These are phyloP conservation scores for Dichotomocladium elegans DNA, from an alignment of 371 early-diverging fungal species.

Conservation along the genomic window DNA sequence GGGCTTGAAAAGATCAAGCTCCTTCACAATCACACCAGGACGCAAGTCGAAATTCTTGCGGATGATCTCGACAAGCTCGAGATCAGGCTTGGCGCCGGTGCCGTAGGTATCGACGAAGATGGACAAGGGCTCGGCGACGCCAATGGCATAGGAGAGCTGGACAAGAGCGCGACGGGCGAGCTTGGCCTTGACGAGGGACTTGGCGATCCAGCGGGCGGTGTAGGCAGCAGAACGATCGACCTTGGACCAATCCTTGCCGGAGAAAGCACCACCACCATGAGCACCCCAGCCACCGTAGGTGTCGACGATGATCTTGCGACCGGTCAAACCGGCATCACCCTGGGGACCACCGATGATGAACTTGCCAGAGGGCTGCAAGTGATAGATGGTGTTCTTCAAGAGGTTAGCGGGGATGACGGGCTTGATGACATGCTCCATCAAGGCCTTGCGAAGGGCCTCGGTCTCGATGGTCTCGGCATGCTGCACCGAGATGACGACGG, in stretches of 20 bases:
- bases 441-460: slow-evolving; percentile 81
- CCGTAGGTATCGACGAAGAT: slow-evolving; percentile 98
- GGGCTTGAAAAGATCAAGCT: slow-evolving; percentile 96
- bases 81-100: slow-evolving; percentile 86
- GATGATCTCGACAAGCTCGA: slow-evolving; percentile 90
- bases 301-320: slow-evolving; percentile 99
- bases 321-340: slow-evolving; percentile 99
- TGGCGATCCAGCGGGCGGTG: slow-evolving; percentile 99
- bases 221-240: slow-evolving; percentile 99
- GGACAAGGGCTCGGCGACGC: slow-evolving; percentile 97
- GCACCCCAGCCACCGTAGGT: slow-evolving; percentile 96
- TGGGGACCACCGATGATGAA: slow-evolving; percentile 99
- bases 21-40: slow-evolving; percentile 97
- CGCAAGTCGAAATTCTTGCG: slow-evolving; percentile 98
- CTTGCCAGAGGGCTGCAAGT: slow-evolving; percentile 98
- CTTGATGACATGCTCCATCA: slow-evolving; percentile 93
- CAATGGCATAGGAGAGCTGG: slow-evolving; percentile 99
- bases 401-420: slow-evolving; percentile 91
- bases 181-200: slow-evolving; percentile 91
- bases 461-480: slow-evolving; percentile 89
- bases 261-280: slow-evolving; percentile 99
- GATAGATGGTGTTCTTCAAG: slow-evolving; percentile 93
- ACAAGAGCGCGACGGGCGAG: slow-evolving; percentile 94
- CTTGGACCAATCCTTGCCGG: slow-evolving; percentile 99
- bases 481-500: slow-evolving; percentile 98